Evolutionary conservation across 2,329 filamentous ascomycete genomes (phyloP).

Genomic region (Penicillium polonicum): DNA sequence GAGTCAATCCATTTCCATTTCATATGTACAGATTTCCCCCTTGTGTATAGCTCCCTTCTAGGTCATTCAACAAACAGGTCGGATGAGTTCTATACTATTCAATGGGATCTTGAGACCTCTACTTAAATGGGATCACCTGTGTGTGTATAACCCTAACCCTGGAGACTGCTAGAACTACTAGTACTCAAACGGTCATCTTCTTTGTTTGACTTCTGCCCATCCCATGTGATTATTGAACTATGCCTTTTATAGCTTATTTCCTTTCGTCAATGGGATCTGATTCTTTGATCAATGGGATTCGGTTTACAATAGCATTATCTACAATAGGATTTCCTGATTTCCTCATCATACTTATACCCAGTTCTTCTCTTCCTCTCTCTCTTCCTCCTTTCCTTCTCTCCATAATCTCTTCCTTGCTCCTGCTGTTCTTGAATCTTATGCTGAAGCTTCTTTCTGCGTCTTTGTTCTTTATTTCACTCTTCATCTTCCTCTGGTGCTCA

Average conservation of each 20-base stretch:
- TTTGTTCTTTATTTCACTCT: not conserved
- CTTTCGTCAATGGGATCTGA: not conserved
- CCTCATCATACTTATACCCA: not conserved
- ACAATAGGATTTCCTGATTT: not conserved
- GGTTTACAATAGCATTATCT: not conserved
- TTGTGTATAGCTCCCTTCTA: slow-evolving; percentile 24
- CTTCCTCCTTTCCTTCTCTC: not conserved
- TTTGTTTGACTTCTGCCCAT: not conserved
- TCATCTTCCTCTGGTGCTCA: not conserved
- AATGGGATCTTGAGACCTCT: not conserved
- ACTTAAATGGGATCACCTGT: not conserved
- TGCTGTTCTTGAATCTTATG: not conserved
- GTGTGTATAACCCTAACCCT: slow-evolving; percentile 1
- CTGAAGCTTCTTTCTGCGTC: not conserved
- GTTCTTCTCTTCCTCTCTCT: not conserved
- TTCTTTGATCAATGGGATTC: not conserved
- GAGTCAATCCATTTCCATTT: slow-evolving; percentile 40
- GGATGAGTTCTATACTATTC: not conserved
- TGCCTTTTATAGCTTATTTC: not conserved
- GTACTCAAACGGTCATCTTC: not conserved
- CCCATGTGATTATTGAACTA: not conserved
- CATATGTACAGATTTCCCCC: not conserved
- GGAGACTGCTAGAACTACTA: not conserved
- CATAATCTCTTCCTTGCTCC: not conserved
- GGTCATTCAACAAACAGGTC: not conserved